phyloP scores from a whole-genome alignment of 2,329 filamentous ascomycete genomes.

The Pseudogymnoascus sp. region DNA sequence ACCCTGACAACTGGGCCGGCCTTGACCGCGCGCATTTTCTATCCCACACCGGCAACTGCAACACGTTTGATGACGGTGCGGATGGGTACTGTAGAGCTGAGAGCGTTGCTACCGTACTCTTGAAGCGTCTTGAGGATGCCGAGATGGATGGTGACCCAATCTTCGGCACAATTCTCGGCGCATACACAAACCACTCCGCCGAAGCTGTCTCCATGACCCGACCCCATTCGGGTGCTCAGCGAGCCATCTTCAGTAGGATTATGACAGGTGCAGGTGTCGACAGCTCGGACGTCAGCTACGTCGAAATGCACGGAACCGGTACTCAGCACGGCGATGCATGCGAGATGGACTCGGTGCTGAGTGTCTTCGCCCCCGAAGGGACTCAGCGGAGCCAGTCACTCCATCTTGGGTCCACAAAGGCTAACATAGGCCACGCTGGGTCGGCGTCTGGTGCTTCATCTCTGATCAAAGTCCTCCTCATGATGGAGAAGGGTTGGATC shows the following conservation, averaged over 20 bases:
- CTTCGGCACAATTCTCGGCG: slow-evolving; percentile 39
- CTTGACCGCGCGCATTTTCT: slow-evolving; percentile 71
- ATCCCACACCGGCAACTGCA: slow-evolving; percentile 68
- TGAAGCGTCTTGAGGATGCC: slow-evolving; percentile 76
- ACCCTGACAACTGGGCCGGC: slow-evolving; percentile 72
- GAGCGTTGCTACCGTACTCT: slow-evolving; percentile 63
- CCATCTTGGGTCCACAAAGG: slow-evolving; percentile 27
- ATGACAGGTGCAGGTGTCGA: slow-evolving; percentile 66
- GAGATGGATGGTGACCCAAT: slow-evolving; percentile 61
- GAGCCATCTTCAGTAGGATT: slow-evolving; percentile 60
- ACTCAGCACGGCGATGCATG: slow-evolving; percentile 74
- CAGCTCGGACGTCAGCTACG: slow-evolving; percentile 67
- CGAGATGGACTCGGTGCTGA: slow-evolving; percentile 69
- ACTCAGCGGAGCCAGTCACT: slow-evolving; percentile 48
- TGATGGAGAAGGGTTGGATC: slow-evolving; percentile 21
- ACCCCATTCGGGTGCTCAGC: slow-evolving; percentile 68
- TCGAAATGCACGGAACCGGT: slow-evolving; percentile 85
- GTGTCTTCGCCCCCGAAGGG: slow-evolving; percentile 44
- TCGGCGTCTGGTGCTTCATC: slow-evolving; percentile 20
- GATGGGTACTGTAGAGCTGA: slow-evolving; percentile 81
- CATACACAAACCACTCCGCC: slow-evolving; percentile 52
- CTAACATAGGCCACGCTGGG: slow-evolving; percentile 22
- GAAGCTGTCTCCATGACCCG: slow-evolving; percentile 62
- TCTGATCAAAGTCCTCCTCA: slow-evolving; percentile 24
- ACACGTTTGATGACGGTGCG: slow-evolving; percentile 72